phyloP scores from a whole-genome alignment of 108 stramenopile genomes.

The Skeletonema marinoi region DNA sequence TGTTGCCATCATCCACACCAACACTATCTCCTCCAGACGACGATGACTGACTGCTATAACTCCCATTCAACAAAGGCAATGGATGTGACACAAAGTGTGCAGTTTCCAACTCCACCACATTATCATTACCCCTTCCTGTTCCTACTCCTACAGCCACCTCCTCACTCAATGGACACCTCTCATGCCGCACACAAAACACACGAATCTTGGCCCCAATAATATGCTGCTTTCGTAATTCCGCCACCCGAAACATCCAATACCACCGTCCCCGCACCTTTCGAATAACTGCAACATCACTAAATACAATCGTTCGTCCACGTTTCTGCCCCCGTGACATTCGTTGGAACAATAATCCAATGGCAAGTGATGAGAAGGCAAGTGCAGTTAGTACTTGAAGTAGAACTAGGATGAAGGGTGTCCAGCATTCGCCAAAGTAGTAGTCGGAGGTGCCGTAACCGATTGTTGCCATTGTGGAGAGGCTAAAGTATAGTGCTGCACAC shows the following conservation, averaged over 20 bases:
- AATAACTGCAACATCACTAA: slow-evolving; percentile 88
- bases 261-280: slow-evolving; percentile 71
- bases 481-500: slow-evolving; percentile 76
- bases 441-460: slow-evolving; percentile 95
- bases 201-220: slow-evolving; percentile 92
- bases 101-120: slow-evolving; percentile 40
- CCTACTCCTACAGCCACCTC: slow-evolving; percentile 21
- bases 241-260: slow-evolving; percentile 94
- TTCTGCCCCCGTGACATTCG: slow-evolving; percentile 86
- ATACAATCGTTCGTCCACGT: slow-evolving; percentile 89
- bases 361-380: slow-evolving; percentile 90
- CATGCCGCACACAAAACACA: slow-evolving; percentile 88
- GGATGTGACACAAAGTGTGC: slow-evolving; percentile 48
- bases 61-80: slow-evolving; percentile 29
- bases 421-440: slow-evolving; percentile 93
- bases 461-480: slow-evolving; percentile 91
- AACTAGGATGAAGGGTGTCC: slow-evolving; percentile 85
- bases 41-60: background rate
- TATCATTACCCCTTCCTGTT: slow-evolving; percentile 55
- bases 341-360: slow-evolving; percentile 92
- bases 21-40: background rate
- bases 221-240: slow-evolving; percentile 91
- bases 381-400: slow-evolving; percentile 82
- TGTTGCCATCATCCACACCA: slow-evolving; percentile 16
- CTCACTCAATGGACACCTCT: slow-evolving; percentile 50